phyloP scores from a whole-genome alignment of 2,329 filamentous ascomycete species.

The Pseudogymnoascus sp. region DNA sequence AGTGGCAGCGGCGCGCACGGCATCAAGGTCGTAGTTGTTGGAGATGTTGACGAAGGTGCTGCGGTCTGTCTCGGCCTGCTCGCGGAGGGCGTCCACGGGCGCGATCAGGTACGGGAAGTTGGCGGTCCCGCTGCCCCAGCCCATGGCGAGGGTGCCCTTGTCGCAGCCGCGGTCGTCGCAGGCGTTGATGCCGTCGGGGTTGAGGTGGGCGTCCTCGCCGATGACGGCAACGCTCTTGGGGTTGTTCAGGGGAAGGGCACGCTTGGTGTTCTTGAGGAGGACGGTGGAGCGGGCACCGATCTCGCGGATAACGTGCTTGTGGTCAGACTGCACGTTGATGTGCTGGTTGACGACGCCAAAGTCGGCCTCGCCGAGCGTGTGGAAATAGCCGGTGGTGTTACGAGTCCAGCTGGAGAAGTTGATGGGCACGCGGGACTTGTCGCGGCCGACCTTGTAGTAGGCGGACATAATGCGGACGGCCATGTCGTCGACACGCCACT shows the following conservation, averaged over 20 bases:
- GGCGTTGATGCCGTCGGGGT: slow-evolving; percentile 68
- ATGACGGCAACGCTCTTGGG: slow-evolving; percentile 71
- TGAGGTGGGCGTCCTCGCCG: slow-evolving; percentile 75
- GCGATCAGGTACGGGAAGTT: slow-evolving; percentile 71
- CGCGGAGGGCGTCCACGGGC: slow-evolving; percentile 62
- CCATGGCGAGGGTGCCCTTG: slow-evolving; percentile 61
- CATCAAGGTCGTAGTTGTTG: slow-evolving; percentile 45
- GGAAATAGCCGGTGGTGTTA: slow-evolving; percentile 64
- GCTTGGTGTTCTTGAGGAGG: slow-evolving; percentile 73
- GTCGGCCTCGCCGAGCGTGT: slow-evolving; percentile 55
- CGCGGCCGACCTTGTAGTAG: slow-evolving; percentile 58
- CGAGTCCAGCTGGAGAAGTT: slow-evolving; percentile 88
- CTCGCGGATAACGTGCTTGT: slow-evolving; percentile 65
- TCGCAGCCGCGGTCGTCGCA: slow-evolving; percentile 53
- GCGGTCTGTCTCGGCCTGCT: slow-evolving; percentile 53
- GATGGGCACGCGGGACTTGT: slow-evolving; percentile 39
- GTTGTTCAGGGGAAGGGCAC: slow-evolving; percentile 67
- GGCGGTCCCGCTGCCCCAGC: slow-evolving; percentile 70
- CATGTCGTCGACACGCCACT: slow-evolving; percentile 88
- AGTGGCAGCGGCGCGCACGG: slow-evolving; percentile 58
- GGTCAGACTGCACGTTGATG: slow-evolving; percentile 73
- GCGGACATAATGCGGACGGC: slow-evolving; percentile 72
- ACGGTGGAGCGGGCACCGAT: slow-evolving; percentile 76
- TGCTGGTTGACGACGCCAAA: slow-evolving; percentile 69
- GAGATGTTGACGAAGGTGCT: slow-evolving; percentile 59